Base-by-base conservation (phyloP, 1,284 basidiomycete species). In the Cystobasidiaceae sp. region DNA sequence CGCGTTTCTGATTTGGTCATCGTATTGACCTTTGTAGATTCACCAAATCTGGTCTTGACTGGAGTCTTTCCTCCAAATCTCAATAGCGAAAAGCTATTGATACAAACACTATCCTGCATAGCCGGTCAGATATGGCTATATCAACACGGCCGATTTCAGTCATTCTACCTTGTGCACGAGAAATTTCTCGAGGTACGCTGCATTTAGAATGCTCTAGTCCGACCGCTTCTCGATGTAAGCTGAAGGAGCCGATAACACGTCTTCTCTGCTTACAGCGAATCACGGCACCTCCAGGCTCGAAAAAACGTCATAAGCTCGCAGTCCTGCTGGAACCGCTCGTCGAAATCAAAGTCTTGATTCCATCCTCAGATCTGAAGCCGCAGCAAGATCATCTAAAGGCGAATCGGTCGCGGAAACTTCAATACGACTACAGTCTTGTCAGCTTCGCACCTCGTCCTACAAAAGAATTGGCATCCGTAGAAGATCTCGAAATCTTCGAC, bases 121-220 rank as follows among this genome's bases (percentile, higher is more conserved):
- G 41, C 45, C 11, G 32, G 39, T 23, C 41, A 50, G 15, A 46
- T 49, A 27, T 67, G 65, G 65, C 57, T 67, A n/a, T 67, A 67
- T 30, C n/a, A 30, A 32, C 49, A 55, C 30, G 65, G 65, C n/a
- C 34, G 65, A 19, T 46, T 67, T 25, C 48, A 13, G 21, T 59
- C 64, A 2, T 50, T 54, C 39, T 44, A 57, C 60, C 50, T 59
- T 13, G 15, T 54, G 21, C 46, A 49, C 7, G 25, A 37, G 15
- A 28, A 13, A 2, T 60, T 54, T 43, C 39, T 28, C 27, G 30
- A 51, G 28, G 57, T 60, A 19, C 44, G 61, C 21, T n/a, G n/a
- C 15, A 19, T n/a, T 11, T 13, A 56, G n/a, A n/a, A n/a, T n/a
- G n/a, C n/a, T n/a, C n/a, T n/a, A n/a, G n/a, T n/a, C n/a, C n/a